Base-by-base conservation (phyloP, 1,284 basidiomycete genomes). In the Rhizopogon parksii region DNA sequence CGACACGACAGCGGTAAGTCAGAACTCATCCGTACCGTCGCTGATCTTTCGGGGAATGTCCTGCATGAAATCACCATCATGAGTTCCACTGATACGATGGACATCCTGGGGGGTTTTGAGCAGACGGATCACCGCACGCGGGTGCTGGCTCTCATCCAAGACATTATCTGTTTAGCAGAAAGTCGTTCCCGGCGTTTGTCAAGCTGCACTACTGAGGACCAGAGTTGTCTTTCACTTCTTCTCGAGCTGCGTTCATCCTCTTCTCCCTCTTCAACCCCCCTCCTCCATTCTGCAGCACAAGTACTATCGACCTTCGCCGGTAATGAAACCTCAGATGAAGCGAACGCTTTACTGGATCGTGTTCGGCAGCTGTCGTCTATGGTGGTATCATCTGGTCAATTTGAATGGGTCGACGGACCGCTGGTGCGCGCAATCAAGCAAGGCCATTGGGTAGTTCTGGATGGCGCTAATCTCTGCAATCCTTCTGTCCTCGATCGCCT, bases 351-450 rank as follows among this genome's bases (percentile, higher is more conserved):
- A 47, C 53, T 56, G 6, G 34, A 14, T 12, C 55, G 47, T 45
- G 49, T 60, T 24, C 55, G 15, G 35, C 46, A 56, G 27, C 46
- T 70, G 34, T 46, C 50, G 11, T 50, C 58, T 30, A 37, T 40
- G 15, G 46, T 54, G 24, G 55, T 53, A 12, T 58, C 63, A 11
- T 60, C 59, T 21, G 85, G 87, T 15, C 79, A 82, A 14, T 97
- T 99, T 64, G 89, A 91, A 60, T 99, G 97, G 96, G 77, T 93
- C 8, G 95, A 99, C 64, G 96, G 96, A 1, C 91, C 94, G n/a
- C 76, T 99, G 15, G 77, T 98, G 25, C 78, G 76, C 40, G 94
- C 96, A 0, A 82, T 99, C 74, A 88, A 85, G 64, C 71, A 77
- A 19, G 96, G 97, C 1, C 76, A 86, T 57, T 98, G 96, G 95